Conservation (phyloP, 345 rosid genomes). For the Salix viminalis region DNA sequence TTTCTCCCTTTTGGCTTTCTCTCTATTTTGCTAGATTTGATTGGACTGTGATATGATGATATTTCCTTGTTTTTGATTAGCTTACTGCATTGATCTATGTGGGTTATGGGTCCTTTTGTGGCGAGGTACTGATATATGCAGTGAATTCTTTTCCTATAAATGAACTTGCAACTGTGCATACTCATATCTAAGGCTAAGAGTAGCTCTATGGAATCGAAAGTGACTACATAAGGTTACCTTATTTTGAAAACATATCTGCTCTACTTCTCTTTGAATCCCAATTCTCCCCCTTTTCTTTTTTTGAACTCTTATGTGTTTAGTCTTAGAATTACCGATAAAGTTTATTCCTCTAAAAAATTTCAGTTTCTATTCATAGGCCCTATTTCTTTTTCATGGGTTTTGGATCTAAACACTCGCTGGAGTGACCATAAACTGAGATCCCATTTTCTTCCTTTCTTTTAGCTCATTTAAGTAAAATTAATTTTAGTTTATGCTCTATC, state of each 20-base stretch:
- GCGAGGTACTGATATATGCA: slow-evolving; percentile 10
- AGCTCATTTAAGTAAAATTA: background rate
- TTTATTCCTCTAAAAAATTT: background rate
- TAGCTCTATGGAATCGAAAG: background rate
- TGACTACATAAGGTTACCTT: background rate
- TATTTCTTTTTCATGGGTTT: slow-evolving; percentile 6
- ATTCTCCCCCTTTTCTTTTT: background rate
- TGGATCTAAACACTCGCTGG: slow-evolving; percentile 37
- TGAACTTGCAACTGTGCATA: slow-evolving; percentile 7
- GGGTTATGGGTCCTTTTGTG: slow-evolving; percentile 6
- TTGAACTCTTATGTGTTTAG: slow-evolving; percentile 1
- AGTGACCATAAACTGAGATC: slow-evolving; percentile 14
- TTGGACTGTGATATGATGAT: slow-evolving; percentile 11
- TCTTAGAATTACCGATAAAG: background rate
- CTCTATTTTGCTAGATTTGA: slow-evolving; percentile 22
- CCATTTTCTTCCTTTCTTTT: background rate
- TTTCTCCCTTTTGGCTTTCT: background rate
- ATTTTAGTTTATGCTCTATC: background rate
- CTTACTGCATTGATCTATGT: slow-evolving; percentile 22
- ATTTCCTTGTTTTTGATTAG: background rate
- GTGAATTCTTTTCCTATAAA: slow-evolving; percentile 18
- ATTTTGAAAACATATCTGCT: slow-evolving; percentile 7
- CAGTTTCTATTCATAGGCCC: background rate
- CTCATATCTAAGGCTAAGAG: background rate
- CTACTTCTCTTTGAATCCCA: slow-evolving; percentile 17